phyloP scores from a whole-genome alignment of 495 filamentous ascomycete genomes.

The Sordaria brevicollis region DNA sequence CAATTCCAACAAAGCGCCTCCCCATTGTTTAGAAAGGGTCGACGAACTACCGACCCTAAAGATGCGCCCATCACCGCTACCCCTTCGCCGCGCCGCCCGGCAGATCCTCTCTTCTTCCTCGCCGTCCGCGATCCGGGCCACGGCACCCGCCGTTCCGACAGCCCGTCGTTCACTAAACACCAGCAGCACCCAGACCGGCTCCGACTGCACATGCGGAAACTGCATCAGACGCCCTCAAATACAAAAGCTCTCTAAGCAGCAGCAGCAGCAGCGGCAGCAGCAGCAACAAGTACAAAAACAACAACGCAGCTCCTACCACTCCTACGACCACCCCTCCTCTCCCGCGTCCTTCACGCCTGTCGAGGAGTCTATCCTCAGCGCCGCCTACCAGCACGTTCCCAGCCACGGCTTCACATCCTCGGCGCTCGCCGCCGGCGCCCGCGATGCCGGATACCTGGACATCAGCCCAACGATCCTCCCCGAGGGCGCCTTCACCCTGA shows the following conservation, averaged over 20 bases:
- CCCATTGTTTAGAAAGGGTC: background rate
- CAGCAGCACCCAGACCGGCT: background rate
- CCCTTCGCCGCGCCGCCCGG: background rate
- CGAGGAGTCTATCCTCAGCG: slow-evolving; percentile 69
- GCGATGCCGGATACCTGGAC: slow-evolving; percentile 76
- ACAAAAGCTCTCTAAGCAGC: slow-evolving; percentile 1
- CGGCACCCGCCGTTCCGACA: background rate
- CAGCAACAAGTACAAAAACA: background rate
- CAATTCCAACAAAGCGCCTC: background rate
- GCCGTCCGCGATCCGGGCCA: background rate
- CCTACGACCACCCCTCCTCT: slow-evolving; percentile 50
- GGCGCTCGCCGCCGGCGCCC: slow-evolving; percentile 65
- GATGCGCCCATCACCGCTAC: background rate
- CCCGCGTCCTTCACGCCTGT: slow-evolving; percentile 53
- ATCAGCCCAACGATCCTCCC: slow-evolving; percentile 76
- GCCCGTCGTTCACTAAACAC: background rate
- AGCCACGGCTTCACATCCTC: slow-evolving; percentile 66
- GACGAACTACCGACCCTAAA: background rate
- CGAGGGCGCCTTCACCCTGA: slow-evolving; percentile 66
- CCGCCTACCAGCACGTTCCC: slow-evolving; percentile 71
- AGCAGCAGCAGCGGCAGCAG: no score
- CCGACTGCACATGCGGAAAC: background rate
- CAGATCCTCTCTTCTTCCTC: background rate
- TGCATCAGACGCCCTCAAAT: background rate
- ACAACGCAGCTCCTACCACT: slow-evolving; percentile 53